A percentile compares a stretch with the other conserved stretches of the same genome.
phyloP scores from a whole-genome alignment of 305 asterid species.

The Vinca major region DNA sequence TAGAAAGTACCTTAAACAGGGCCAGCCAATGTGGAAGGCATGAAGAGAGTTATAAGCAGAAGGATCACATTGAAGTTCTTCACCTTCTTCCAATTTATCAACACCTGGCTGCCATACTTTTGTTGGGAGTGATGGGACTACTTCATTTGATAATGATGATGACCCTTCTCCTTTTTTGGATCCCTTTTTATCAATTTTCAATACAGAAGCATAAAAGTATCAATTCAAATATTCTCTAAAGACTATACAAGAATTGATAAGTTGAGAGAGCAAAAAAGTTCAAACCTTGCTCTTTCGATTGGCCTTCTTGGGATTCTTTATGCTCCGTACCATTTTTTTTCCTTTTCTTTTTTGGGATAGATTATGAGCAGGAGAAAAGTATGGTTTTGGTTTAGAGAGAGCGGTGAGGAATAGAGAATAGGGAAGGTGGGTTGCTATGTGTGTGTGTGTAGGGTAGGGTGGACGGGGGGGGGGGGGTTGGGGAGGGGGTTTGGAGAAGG shows the following conservation, averaged over 20 bases:
- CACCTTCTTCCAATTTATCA: constrained; percentile 77
- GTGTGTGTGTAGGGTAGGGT: no score
- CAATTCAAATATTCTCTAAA: not conserved
- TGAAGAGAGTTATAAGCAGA: constrained; percentile 45
- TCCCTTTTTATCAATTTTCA: constrained; percentile 21
- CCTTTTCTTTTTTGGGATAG: not conserved
- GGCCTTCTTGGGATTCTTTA: constrained; percentile 50
- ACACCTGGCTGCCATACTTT: constrained; percentile 95
- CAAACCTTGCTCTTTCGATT: constrained; percentile 55
- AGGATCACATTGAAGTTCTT: constrained; percentile 70
- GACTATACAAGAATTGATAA: not conserved
- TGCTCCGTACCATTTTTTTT: constrained; percentile 50
- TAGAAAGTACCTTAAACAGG: constrained; percentile 42
- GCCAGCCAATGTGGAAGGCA: constrained; percentile 83
- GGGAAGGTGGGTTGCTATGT: not conserved
- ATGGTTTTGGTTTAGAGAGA: not conserved
- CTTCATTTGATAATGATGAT: constrained; percentile 29
- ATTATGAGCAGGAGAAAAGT: not conserved
- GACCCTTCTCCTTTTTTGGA: constrained; percentile 61
- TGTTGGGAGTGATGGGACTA: constrained; percentile 34
- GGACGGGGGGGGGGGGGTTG: no score
- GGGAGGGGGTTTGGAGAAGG: no score
- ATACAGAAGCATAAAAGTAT: not conserved
- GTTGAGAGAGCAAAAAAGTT: not conserved
- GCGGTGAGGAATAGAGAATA: not conserved